Base-by-base conservation (phyloP, 148 eudicot genomes). In the Gaultheria prostrata region DNA sequence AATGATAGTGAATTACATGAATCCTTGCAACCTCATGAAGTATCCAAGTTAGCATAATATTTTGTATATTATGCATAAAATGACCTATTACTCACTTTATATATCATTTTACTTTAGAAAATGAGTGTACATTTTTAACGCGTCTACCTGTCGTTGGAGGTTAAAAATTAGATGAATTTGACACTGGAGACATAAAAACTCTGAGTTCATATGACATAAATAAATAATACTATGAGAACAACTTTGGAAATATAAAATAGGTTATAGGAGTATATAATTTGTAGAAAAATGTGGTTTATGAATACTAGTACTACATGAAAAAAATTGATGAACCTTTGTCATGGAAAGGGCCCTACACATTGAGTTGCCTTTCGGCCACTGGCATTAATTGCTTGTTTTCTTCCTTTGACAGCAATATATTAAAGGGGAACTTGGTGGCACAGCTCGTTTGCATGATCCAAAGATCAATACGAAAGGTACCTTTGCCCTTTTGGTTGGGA, bases 151-250 rank as follows among this genome's bases (percentile, higher is more conserved):
- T 50, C 1, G 12, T 50, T 50, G 14, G 53, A 50, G 13, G 53
- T 50, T 4, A 39, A 50, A 9, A 50, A 9, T 50, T 8, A 50
- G 53, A 50, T 13, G 53, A 8, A 53, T 12, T 0, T 26, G 32
- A 24, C 5, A 63, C 70, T 63, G 14, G 6, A 63, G 70, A 24
- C 1, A 24, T 61, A 9, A 2, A 56, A 20, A 56, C 24, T 56
- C 63, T 2, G 8, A 56, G 9, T 20, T 9, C 63, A 20, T 20
- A 6, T 8, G 43, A 20, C 63, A 0, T 21, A 59, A 1, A 3
- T n/a, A 21, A 2, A 61, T n/a, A 26, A 8, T 61, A 21, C 28
- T n/a, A n/a, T 61, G 91, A 87, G 89, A 83, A 89, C 81, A 81
- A 85, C 80, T 84, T 80, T 72, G 6, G 8, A 72, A 72, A 15